A percentile compares a stretch with the other conserved stretches of the same genome.
These are phyloP conservation scores for Moricandia arvensis DNA, from an alignment of 345 rosid genomes.

Conservation along the genomic window DNA sequence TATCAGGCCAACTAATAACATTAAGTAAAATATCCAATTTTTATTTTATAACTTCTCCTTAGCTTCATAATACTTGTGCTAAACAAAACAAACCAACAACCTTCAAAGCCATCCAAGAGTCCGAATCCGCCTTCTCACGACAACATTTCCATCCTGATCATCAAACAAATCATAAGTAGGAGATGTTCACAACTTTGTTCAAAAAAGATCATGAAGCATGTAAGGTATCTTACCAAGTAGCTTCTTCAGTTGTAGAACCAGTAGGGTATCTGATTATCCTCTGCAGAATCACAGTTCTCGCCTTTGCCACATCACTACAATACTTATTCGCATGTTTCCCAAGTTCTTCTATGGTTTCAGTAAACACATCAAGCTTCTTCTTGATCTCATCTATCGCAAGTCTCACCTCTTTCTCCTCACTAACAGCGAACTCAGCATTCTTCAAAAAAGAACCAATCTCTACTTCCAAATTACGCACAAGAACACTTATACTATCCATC, in stretches of 20 bases:
- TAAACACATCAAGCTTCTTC: constrained; percentile 60
- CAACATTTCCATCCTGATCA: constrained; percentile 32
- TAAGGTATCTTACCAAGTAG: constrained; percentile 18
- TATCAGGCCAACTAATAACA: constrained; percentile 26
- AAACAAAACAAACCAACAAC: constrained; percentile 27
- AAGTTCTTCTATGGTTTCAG: constrained; percentile 57
- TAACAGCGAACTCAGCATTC: constrained; percentile 50
- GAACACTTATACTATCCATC: constrained; percentile 63
- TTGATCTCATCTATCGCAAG: constrained; percentile 76
- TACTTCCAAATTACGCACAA: constrained; percentile 52
- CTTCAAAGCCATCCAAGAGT: constrained; percentile 1
- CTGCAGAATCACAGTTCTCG: constrained; percentile 67
- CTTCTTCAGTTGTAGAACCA: constrained; percentile 31
- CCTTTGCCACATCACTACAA: constrained; percentile 61
- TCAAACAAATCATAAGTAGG: neutral
- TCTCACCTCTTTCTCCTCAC: constrained; percentile 54
- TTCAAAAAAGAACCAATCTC: constrained; percentile 51
- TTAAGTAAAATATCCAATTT: neutral
- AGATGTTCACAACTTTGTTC: neutral
- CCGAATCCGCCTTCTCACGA: constrained; percentile 13
- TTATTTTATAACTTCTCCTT: neutral
- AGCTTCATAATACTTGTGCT: constrained; percentile 8
- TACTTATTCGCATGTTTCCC: constrained; percentile 61
- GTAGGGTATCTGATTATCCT: constrained; percentile 53
- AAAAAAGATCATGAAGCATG: neutral